Percentiles rank a stretch among this genome's conserved stretches.
Evolutionary conservation across 805 yeast genomes (phyloP).

Genomic region (Scheffersomyces stipitis): DNA sequence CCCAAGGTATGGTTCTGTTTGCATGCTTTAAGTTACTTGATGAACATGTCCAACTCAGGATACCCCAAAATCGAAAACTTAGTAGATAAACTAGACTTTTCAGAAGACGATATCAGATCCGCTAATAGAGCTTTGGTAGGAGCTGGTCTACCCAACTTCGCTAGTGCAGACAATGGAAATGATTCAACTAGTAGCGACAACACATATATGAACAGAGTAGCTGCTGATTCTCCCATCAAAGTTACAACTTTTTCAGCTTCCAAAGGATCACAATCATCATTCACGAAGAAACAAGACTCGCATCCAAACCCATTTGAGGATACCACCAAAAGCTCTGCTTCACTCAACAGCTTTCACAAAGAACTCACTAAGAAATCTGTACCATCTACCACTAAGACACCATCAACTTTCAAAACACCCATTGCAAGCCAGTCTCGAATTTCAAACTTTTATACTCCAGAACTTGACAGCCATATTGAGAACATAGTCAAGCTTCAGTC

Average conservation of each 20-base stretch:
- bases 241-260: not conserved
- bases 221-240: constrained; percentile 8
- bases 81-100: constrained; percentile 61
- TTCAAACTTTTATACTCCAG: constrained; percentile 2
- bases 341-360: not conserved
- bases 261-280: not conserved
- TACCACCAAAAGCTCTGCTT: not conserved
- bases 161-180: constrained; percentile 36
- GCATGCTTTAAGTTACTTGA: constrained; percentile 80
- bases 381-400: not conserved
- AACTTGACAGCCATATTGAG: constrained; percentile 8
- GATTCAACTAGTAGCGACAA: constrained; percentile 13
- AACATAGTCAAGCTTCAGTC: constrained; percentile 62
- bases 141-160: constrained; percentile 73
- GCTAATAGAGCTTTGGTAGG: constrained; percentile 73
- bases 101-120: constrained; percentile 63
- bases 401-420: too few species aligned
- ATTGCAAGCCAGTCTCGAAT: not conserved
- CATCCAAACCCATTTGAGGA: constrained; percentile 1
- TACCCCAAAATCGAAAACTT: constrained; percentile 64
- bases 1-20: constrained; percentile 93
- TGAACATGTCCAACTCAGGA: constrained; percentile 51
- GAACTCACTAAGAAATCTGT: not conserved
- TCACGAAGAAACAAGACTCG: constrained; percentile 1
- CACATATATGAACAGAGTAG: constrained; percentile 16